Evolutionary conservation across 805 yeast species (phyloP).

Genomic region (Saturnispora saitoi): DNA sequence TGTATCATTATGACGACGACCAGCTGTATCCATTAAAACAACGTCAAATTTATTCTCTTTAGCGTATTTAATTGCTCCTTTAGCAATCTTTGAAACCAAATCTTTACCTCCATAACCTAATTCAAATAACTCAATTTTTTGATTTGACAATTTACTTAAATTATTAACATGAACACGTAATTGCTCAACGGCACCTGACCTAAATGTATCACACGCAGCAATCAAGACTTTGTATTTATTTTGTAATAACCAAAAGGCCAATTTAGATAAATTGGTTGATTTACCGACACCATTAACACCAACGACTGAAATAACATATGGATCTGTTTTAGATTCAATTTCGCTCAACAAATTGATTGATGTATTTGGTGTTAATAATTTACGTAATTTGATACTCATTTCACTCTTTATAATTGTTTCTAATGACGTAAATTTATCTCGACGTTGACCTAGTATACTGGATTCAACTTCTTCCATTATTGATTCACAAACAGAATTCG

Average conservation of each 20-base stretch:
- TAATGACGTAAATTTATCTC: conserved; percentile 66
- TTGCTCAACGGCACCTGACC: conserved; percentile 99
- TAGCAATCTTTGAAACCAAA: conserved; percentile 85
- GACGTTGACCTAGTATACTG: conserved; percentile 63
- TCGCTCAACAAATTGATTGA: conserved; percentile 82
- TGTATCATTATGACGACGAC: conserved; percentile 92
- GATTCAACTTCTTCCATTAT: conserved; percentile 63
- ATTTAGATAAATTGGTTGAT: conserved; percentile 87
- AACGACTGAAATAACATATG: conserved; percentile 93
- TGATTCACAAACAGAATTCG: conserved; percentile 77
- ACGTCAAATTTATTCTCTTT: conserved; percentile 64
- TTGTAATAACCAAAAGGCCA: conserved; percentile 92
- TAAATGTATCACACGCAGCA: conserved; percentile 95
- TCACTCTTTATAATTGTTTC: conserved; percentile 59
- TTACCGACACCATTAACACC: conserved; percentile 99
- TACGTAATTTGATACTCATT: conserved; percentile 56
- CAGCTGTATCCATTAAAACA: conserved; percentile 93
- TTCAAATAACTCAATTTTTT: conserved; percentile 69
- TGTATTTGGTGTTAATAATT: conserved; percentile 82
- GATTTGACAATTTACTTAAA: conserved; percentile 55
- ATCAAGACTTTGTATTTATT: conserved; percentile 79
- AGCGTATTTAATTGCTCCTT: conserved; percentile 80
- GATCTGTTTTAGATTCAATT: conserved; percentile 42
- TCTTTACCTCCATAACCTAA: conserved; percentile 97
- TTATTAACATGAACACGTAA: conserved; percentile 87